phyloP scores from a whole-genome alignment of 805 yeast genomes.

The Myxozyma geophila region DNA sequence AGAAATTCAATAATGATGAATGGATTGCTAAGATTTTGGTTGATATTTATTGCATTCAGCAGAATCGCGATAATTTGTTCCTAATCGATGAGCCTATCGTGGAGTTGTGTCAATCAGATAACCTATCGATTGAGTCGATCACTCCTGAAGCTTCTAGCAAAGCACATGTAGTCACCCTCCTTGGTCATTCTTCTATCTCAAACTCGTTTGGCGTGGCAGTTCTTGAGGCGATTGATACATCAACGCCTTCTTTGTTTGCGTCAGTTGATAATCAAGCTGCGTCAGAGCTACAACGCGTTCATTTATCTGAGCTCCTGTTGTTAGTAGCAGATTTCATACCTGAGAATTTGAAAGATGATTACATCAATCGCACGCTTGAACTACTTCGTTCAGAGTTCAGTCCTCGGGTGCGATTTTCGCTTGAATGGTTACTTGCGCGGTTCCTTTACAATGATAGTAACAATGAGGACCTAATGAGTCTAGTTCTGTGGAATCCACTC shows the following conservation, averaged over 20 bases:
- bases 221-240: constrained; percentile 44
- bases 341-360: constrained; percentile 36
- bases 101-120: not conserved
- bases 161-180: not conserved
- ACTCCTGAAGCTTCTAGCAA: constrained; percentile 3
- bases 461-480: not conserved
- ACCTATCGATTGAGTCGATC: not conserved
- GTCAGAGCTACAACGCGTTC: constrained; percentile 64
- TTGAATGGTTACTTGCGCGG: constrained; percentile 76
- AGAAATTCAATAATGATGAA: constrained; percentile 34
- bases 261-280: constrained; percentile 65
- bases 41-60: constrained; percentile 54
- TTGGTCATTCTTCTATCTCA: constrained; percentile 1
- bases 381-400: constrained; percentile 68
- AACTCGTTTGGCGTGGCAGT: not conserved
- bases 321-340: constrained; percentile 48
- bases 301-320: constrained; percentile 59
- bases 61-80: constrained; percentile 61
- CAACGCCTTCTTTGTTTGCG: constrained; percentile 45
- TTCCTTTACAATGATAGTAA: constrained; percentile 41
- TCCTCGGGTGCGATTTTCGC: constrained; percentile 72
- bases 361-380: constrained; percentile 43
- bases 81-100: constrained; percentile 59
- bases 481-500: constrained; percentile 25
- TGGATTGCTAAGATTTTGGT: constrained; percentile 62